phyloP scores from a whole-genome alignment of 805 yeast species.

The Saccharomycopsis olivae region DNA sequence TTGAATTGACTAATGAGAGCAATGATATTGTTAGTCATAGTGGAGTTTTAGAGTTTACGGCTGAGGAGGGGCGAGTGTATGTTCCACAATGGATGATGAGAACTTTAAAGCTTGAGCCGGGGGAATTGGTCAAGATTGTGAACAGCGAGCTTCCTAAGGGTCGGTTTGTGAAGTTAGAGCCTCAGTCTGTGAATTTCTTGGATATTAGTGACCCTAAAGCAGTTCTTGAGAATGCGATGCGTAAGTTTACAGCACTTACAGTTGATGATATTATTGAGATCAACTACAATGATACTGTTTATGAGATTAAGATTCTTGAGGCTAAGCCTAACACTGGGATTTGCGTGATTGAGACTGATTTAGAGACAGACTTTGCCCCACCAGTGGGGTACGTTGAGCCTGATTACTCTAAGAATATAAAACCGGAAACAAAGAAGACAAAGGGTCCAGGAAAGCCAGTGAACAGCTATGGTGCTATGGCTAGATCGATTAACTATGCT shows the following conservation, averaged over 20 bases:
- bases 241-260: slow-evolving; percentile 83
- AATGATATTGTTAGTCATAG: slow-evolving; percentile 47
- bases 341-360: slow-evolving; percentile 93
- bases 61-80: slow-evolving; percentile 94
- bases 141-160: slow-evolving; percentile 80
- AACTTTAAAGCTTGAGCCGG: slow-evolving; percentile 62
- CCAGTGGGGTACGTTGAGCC: slow-evolving; percentile 98
- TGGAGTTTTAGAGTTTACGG: slow-evolving; percentile 92
- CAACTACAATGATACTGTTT: slow-evolving; percentile 68
- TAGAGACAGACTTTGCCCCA: slow-evolving; percentile 96
- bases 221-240: slow-evolving; percentile 81
- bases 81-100: slow-evolving; percentile 95
- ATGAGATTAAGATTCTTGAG: slow-evolving; percentile 75
- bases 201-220: slow-evolving; percentile 96
- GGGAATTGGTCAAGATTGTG: slow-evolving; percentile 62
- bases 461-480: slow-evolving; percentile 46
- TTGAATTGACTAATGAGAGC: slow-evolving; percentile 57
- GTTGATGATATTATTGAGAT: slow-evolving; percentile 78
- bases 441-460: slow-evolving; percentile 6
- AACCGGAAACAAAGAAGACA: slow-evolving; percentile 22
- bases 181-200: slow-evolving; percentile 86
- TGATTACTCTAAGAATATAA: slow-evolving; percentile 35
- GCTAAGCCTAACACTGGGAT: slow-evolving; percentile 80
- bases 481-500: slow-evolving; percentile 30
- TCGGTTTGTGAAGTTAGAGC: slow-evolving; percentile 82